phyloP scores from a whole-genome alignment of 176 grass and related monocot species.

The Zoysia japonica region DNA sequence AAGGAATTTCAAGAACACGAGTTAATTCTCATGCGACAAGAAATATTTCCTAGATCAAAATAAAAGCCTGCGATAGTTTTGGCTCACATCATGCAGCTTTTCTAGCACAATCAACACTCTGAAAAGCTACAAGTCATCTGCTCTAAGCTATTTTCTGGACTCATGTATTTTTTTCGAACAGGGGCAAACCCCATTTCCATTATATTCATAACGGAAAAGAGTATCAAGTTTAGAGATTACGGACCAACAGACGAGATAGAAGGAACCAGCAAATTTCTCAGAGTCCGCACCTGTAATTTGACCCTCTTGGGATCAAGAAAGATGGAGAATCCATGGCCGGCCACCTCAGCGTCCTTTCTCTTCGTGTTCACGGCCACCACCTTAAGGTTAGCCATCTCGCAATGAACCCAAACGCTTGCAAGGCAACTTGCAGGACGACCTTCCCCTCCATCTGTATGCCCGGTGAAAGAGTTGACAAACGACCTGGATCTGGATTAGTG shows the following conservation, averaged over 20 bases:
- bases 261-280: neutral
- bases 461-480: conserved; percentile 28
- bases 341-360: conserved; percentile 41
- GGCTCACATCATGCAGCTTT: neutral
- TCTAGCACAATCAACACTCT: neutral
- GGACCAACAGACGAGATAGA: neutral
- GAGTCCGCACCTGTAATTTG: conserved; percentile 43
- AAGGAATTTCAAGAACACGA: neutral
- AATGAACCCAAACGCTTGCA: neutral
- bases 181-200: too few relatives aligned
- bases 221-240: too few relatives aligned
- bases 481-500: conserved; percentile 30
- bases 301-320: conserved; percentile 51
- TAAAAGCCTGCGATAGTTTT: neutral
- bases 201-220: too few relatives aligned
- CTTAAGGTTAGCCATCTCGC: conserved; percentile 42
- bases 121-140: neutral
- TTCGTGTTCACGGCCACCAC: conserved; percentile 47
- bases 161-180: neutral
- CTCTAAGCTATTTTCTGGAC: neutral
- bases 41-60: neutral
- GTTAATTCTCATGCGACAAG: neutral
- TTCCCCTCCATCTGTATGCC: neutral
- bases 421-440: neutral
- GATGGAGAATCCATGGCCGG: conserved; percentile 43